Evolutionary conservation across 768 basidiomycete genomes (phyloP).

Genomic region (Leccinellum luteum): DNA sequence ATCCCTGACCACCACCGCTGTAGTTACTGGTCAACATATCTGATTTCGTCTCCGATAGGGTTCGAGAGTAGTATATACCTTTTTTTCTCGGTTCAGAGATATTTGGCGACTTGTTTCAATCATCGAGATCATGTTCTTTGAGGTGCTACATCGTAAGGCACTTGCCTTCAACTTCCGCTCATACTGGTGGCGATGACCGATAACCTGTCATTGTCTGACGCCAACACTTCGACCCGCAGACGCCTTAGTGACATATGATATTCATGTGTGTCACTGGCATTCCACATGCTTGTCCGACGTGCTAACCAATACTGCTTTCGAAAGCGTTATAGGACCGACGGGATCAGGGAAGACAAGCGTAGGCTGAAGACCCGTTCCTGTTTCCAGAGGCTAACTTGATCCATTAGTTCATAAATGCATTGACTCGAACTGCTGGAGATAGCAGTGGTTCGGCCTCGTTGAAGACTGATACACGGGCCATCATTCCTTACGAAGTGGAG

Average conservation of each 20-base stretch:
- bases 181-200: neutral
- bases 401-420: slow-evolving; percentile 5
- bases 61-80: neutral
- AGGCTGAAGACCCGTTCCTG: neutral
- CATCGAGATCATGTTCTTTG: no score
- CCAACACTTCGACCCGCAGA: neutral
- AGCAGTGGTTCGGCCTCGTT: neutral
- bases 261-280: neutral
- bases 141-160: no score
- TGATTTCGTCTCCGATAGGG: neutral
- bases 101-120: no score
- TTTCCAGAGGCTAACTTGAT: neutral
- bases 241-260: neutral
- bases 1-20: no score
- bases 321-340: neutral
- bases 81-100: neutral
- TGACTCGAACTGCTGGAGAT: neutral
- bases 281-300: neutral
- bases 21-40: neutral
- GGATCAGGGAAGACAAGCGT: slow-evolving; percentile 9
- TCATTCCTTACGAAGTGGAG: neutral
- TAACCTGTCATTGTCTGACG: neutral
- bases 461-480: neutral
- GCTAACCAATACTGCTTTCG: neutral
- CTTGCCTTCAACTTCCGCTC: neutral